phyloP scores from a whole-genome alignment of 2,329 filamentous ascomycete species.

The Pestalotiopsis sp. region DNA sequence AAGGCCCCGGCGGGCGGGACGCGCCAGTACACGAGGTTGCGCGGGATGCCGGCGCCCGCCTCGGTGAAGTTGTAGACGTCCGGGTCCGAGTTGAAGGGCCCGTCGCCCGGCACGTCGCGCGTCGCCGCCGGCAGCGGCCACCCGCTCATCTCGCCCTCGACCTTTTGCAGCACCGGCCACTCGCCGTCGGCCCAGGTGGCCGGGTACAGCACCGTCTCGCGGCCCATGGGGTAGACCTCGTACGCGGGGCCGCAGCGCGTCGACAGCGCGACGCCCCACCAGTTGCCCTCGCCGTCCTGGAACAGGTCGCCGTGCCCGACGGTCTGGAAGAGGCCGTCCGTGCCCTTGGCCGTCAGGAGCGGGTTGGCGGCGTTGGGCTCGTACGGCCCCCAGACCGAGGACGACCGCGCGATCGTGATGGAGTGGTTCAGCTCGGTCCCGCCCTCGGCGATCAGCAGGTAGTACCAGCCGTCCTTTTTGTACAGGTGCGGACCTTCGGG shows the following conservation, averaged over 20 bases:
- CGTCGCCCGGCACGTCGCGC: conserved; percentile 33
- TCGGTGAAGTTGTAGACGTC: conserved; percentile 12
- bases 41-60: conserved; percentile 19
- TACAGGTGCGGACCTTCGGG: conserved; percentile 41
- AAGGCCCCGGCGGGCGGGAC: conserved; percentile 23
- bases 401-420: conserved; percentile 37
- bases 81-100: conserved; percentile 15
- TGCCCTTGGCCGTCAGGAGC: conserved; percentile 36
- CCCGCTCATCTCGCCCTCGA: conserved; percentile 44
- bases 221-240: conserved; percentile 50
- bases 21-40: conserved; percentile 29
- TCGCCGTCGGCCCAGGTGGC: conserved; percentile 47
- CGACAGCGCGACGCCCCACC: conserved; percentile 40
- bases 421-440: conserved; percentile 42
- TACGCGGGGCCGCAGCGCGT: conserved; percentile 34
- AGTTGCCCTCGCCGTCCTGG: conserved; percentile 38
- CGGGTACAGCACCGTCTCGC: conserved; percentile 43
- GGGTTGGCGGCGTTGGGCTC: conserved; percentile 38
- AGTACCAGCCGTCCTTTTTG: conserved; percentile 43
- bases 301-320: conserved; percentile 36
- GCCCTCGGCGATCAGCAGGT: conserved; percentile 47
- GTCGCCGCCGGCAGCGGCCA: conserved; percentile 37
- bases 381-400: conserved; percentile 38
- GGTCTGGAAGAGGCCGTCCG: conserved; percentile 31
- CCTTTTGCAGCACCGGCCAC: conserved; percentile 46